A percentile compares a stretch with the other conserved stretches of the same genome.
These are phyloP conservation scores for Colletotrichum sp. DNA, from an alignment of 2,329 filamentous ascomycete species.

Conservation along the genomic window DNA sequence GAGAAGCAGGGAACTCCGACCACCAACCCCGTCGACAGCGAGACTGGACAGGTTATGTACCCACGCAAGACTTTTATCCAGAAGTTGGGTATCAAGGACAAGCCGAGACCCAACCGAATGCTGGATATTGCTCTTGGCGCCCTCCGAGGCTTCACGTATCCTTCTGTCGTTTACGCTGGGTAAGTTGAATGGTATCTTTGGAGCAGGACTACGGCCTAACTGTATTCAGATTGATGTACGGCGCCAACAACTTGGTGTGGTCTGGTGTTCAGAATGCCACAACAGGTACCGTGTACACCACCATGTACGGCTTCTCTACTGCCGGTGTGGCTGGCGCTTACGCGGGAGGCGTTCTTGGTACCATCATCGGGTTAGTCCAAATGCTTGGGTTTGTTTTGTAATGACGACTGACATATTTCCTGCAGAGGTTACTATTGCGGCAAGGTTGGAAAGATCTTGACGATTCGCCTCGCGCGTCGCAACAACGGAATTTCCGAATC, in stretches of 20 bases:
- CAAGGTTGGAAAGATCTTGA: constrained; percentile 40
- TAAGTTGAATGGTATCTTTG: neutral
- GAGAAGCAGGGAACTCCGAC: neutral
- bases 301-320: constrained; percentile 32
- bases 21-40: constrained; percentile 14
- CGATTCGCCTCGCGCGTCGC: constrained; percentile 40
- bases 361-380: constrained; percentile 36
- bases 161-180: constrained; percentile 42
- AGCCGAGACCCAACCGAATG: constrained; percentile 40
- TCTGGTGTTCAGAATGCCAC: constrained; percentile 34
- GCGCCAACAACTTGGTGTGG: constrained; percentile 37
- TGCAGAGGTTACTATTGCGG: constrained; percentile 33
- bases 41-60: constrained; percentile 33
- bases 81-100: constrained; percentile 35
- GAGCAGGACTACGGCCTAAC: neutral
- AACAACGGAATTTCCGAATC: constrained; percentile 47
- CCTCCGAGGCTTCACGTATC: constrained; percentile 33
- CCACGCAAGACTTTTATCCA: constrained; percentile 40
- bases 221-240: constrained; percentile 30
- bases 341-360: constrained; percentile 41
- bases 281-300: constrained; percentile 34
- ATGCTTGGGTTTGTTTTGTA: no score
- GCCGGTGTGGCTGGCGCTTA: constrained; percentile 26
- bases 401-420: neutral
- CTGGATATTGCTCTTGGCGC: constrained; percentile 38